Evolutionary conservation across 495 filamentous ascomycete genomes (phyloP).

Genomic region (Amorphotheca resinae): DNA sequence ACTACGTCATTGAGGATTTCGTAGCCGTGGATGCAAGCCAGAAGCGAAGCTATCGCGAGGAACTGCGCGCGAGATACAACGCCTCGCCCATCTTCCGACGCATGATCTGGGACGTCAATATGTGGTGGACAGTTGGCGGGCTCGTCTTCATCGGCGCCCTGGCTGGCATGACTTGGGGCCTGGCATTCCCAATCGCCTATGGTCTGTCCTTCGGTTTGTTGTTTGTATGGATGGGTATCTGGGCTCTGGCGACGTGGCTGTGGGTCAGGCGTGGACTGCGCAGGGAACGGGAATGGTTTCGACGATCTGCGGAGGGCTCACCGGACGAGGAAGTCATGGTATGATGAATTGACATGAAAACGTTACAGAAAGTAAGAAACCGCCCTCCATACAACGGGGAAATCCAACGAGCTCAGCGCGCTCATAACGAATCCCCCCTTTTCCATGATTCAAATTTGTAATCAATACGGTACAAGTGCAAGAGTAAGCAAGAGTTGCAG

Average conservation of each 20-base stretch:
- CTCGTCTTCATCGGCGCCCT: constrained; percentile 6
- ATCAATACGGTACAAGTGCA: no score
- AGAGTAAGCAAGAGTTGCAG: no score
- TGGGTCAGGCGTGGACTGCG: constrained; percentile 3
- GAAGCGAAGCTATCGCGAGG: constrained; percentile 3
- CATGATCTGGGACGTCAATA: constrained; percentile 8
- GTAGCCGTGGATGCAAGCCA: constrained; percentile 11
- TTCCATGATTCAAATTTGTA: no score
- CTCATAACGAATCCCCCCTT: no score
- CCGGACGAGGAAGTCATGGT: no score
- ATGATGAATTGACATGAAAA: no score
- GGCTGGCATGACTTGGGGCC: constrained; percentile 7
- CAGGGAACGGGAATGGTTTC: constrained; percentile 7
- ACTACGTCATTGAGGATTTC: constrained; percentile 14
- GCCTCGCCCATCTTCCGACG: constrained; percentile 5
- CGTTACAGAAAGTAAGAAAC: no score
- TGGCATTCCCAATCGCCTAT: constrained; percentile 7
- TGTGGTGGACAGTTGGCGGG: constrained; percentile 8
- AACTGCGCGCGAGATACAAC: constrained; percentile 3
- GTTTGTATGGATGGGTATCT: constrained; percentile 14
- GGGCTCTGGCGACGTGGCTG: constrained; percentile 2
- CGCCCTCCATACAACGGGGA: no score
- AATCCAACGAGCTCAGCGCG: no score
- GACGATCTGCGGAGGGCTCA: neutral
- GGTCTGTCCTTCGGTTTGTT: constrained; percentile 7